Evolutionary conservation across 345 rosid genomes (phyloP).

Genomic region (Arabis alpina): DNA sequence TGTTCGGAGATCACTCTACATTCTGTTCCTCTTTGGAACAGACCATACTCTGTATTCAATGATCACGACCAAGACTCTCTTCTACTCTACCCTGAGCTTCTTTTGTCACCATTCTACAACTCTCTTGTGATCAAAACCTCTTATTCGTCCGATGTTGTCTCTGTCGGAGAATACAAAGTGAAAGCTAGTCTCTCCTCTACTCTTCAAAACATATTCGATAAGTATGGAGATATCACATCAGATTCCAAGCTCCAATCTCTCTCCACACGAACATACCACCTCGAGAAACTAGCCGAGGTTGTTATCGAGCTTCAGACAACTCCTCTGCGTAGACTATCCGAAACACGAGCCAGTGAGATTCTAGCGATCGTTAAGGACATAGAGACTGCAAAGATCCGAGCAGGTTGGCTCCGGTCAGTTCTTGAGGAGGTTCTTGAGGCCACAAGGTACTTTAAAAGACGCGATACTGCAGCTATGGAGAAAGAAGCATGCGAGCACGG

Average conservation of each 20-base stretch:
- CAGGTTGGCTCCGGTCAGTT: constrained; percentile 30
- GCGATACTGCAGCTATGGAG: background rate
- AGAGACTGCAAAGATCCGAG: constrained; percentile 35
- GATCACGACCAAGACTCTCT: constrained; percentile 20
- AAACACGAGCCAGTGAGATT: constrained; percentile 28
- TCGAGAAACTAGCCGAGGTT: constrained; percentile 32
- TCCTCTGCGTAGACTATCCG: constrained; percentile 19
- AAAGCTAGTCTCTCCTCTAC: constrained; percentile 34
- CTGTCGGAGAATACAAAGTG: constrained; percentile 33
- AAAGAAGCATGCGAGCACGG: constrained; percentile 18
- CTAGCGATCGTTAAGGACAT: constrained; percentile 36
- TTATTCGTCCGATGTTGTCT: constrained; percentile 9
- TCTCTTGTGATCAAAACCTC: constrained; percentile 18
- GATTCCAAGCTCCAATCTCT: constrained; percentile 34
- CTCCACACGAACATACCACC: constrained; percentile 34
- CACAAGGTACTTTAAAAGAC: constrained; percentile 11
- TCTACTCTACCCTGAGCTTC: constrained; percentile 36
- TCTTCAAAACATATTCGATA: constrained; percentile 36
- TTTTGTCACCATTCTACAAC: constrained; percentile 28
- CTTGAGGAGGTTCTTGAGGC: constrained; percentile 54
- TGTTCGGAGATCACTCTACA: constrained; percentile 28
- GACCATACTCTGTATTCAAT: constrained; percentile 21
- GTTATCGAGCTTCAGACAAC: constrained; percentile 32
- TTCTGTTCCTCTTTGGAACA: constrained; percentile 27
- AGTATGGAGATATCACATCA: constrained; percentile 37